A percentile compares a stretch with the other conserved stretches of the same genome.
Evolutionary conservation across 208 protist species (phyloP).

Genomic region (Naegleria fowleri): DNA sequence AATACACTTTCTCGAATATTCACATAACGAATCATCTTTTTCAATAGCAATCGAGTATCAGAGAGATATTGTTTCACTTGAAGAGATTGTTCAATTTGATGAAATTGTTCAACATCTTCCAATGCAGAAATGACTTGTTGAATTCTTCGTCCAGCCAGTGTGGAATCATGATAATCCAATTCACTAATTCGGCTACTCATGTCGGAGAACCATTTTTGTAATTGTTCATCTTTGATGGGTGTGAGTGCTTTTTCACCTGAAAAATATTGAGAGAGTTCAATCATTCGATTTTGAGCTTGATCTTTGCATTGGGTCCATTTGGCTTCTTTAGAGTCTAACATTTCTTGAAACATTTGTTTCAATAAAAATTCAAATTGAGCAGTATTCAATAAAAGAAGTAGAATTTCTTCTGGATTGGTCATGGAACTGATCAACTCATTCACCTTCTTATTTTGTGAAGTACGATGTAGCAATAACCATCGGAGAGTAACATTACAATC

Average conservation of each 20-base stretch:
- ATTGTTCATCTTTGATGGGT: slow-evolving; percentile 68
- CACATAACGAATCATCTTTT: slow-evolving; percentile 88
- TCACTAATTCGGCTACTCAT: slow-evolving; percentile 65
- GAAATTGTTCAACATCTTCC: slow-evolving; percentile 91
- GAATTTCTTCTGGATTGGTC: slow-evolving; percentile 38
- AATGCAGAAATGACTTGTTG: slow-evolving; percentile 88
- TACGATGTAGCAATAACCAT: slow-evolving; percentile 84
- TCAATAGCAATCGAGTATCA: slow-evolving; percentile 71
- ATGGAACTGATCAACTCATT: background rate
- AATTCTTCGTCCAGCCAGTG: slow-evolving; percentile 79
- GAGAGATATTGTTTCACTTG: slow-evolving; percentile 82
- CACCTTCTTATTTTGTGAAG: slow-evolving; percentile 14
- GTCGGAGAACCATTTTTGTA: slow-evolving; percentile 85
- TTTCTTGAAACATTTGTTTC: slow-evolving; percentile 68
- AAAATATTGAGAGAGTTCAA: slow-evolving; percentile 81
- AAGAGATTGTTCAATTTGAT: slow-evolving; percentile 76
- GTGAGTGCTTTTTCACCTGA: slow-evolving; percentile 71
- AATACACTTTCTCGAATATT: slow-evolving; percentile 79
- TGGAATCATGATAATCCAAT: slow-evolving; percentile 44
- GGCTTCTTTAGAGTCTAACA: slow-evolving; percentile 73
- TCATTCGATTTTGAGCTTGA: slow-evolving; percentile 55
- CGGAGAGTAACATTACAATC: slow-evolving; percentile 85
- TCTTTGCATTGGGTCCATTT: slow-evolving; percentile 75
- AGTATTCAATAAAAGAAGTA: slow-evolving; percentile 80
- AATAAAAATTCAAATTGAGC: slow-evolving; percentile 87